Conservation (phyloP, 345 rosid genomes). For the Nasturtium officinale region DNA sequence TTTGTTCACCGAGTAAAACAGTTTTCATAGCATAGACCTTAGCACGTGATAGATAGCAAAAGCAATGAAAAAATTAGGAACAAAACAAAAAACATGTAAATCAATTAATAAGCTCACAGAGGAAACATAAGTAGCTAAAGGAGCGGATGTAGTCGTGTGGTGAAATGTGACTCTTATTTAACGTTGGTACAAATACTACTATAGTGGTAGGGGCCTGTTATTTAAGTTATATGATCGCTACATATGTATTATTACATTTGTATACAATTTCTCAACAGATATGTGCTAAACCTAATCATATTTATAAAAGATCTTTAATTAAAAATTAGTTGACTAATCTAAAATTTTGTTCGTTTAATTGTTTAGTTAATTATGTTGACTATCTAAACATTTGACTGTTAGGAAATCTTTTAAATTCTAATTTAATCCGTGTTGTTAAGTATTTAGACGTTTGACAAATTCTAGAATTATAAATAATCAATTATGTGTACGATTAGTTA, state of each 20-base stretch:
- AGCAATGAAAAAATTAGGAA: neutral
- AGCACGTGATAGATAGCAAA: constrained; percentile 5
- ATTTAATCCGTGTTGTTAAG: neutral
- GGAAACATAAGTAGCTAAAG: neutral
- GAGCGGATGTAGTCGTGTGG: constrained; percentile 22
- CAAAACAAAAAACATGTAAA: constrained; percentile 24
- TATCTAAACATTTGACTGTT: neutral
- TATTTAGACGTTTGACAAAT: neutral
- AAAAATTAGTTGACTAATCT: constrained; percentile 3
- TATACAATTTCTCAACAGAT: neutral
- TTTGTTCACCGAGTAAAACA: neutral
- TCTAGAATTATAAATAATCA: neutral
- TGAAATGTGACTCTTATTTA: constrained; percentile 7
- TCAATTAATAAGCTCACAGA: constrained; percentile 8
- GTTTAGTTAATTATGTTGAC: neutral
- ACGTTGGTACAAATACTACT: constrained; percentile 13
- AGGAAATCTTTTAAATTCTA: neutral
- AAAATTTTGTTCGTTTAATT: neutral
- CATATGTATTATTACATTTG: neutral
- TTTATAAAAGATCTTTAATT: neutral
- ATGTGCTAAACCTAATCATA: constrained; percentile 15
- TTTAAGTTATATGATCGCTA: neutral
- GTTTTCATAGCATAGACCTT: neutral
- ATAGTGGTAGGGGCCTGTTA: constrained; percentile 6
- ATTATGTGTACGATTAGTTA: neutral